Percentiles rank a stretch among this genome's conserved stretches.
Evolutionary conservation across 257 asterid species (phyloP).

Genomic region (Petrea volubilis): DNA sequence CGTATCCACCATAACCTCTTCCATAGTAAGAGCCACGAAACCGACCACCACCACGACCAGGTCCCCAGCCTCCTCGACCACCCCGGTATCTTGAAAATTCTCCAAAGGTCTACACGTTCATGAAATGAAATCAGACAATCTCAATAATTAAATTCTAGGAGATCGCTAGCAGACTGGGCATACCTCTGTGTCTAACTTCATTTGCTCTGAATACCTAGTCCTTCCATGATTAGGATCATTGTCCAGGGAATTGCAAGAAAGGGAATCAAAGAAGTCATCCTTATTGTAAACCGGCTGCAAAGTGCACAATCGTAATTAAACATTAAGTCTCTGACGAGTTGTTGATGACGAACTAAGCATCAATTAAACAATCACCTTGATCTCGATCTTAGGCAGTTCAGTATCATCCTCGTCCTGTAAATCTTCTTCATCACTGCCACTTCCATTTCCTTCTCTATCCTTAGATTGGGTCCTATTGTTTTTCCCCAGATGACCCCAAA

Average conservation of each 20-base stretch:
- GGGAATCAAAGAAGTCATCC: constrained; percentile 89
- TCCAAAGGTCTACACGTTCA: constrained; percentile 79
- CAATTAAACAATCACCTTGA: constrained; percentile 43
- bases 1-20: constrained; percentile 62
- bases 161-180: not conserved
- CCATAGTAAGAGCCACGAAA: constrained; percentile 70
- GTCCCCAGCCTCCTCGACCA: constrained; percentile 90
- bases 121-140: constrained; percentile 20
- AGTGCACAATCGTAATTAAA: constrained; percentile 11
- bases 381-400: constrained; percentile 61
- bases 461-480: constrained; percentile 47
- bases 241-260: constrained; percentile 61
- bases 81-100: constrained; percentile 81
- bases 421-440: constrained; percentile 60
- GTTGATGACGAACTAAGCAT: not conserved
- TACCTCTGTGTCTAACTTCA: constrained; percentile 96
- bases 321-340: not conserved
- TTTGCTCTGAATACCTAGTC: constrained; percentile 87
- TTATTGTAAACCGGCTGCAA: constrained; percentile 80
- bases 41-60: constrained; percentile 78
- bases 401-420: constrained; percentile 50
- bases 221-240: constrained; percentile 63
- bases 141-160: not conserved
- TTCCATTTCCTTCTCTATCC: constrained; percentile 61
- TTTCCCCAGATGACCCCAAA: constrained; percentile 98